Percentiles rank a stretch among this genome's conserved stretches.
These are phyloP conservation scores for Cydonia oblonga DNA, from an alignment of 331 rosid genomes.

Conservation along the genomic window DNA sequence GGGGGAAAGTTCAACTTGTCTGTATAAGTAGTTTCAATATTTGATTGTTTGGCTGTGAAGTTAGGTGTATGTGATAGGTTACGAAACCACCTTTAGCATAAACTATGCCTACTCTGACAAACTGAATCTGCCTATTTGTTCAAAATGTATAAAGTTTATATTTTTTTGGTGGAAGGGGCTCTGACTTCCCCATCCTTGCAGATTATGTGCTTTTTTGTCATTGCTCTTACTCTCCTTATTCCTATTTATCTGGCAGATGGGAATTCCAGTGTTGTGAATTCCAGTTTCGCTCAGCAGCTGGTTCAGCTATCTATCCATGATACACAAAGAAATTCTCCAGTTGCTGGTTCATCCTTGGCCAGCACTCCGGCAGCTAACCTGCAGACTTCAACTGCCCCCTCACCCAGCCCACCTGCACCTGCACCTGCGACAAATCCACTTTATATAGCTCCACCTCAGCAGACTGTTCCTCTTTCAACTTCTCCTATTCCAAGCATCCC, in stretches of 20 bases:
- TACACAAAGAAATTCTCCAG: slow-evolving; percentile 19
- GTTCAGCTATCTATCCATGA: slow-evolving; percentile 26
- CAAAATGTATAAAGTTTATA: too few species aligned
- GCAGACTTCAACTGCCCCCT: slow-evolving; percentile 20
- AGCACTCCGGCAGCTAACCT: slow-evolving; percentile 26
- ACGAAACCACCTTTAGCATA: background rate
- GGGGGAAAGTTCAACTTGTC: background rate
- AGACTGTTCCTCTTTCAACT: slow-evolving; percentile 14
- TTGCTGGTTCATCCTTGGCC: slow-evolving; percentile 23
- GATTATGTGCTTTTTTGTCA: background rate
- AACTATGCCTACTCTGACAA: background rate
- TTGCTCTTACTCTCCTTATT: slow-evolving; percentile 1
- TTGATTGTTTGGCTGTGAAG: background rate
- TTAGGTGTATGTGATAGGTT: background rate
- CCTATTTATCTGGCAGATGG: slow-evolving; percentile 32
- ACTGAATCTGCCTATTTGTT: background rate
- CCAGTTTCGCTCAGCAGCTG: slow-evolving; percentile 25
- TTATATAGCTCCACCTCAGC: too few species aligned
- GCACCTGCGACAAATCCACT: slow-evolving; percentile 1
- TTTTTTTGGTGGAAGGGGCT: background rate
- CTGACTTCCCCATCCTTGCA: background rate
- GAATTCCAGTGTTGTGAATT: slow-evolving; percentile 4
- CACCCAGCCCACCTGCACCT: slow-evolving; percentile 5
- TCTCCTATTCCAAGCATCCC: slow-evolving; percentile 20
- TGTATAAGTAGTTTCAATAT: background rate